Conservation (phyloP, 345 rosid species). For the Rhodamnia rubescens region DNA sequence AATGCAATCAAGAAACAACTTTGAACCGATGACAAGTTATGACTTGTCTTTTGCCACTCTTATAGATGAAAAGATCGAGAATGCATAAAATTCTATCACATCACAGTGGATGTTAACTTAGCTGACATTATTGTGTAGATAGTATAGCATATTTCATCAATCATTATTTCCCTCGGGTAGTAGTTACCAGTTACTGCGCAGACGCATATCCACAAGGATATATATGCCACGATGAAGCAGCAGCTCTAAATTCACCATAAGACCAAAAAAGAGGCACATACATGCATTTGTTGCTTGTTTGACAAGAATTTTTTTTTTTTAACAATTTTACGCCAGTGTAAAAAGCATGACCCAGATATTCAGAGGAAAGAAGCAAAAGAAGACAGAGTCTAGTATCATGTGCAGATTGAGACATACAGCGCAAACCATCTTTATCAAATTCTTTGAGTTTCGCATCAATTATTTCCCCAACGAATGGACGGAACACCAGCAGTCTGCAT, state of each 20-base stretch:
- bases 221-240: background rate
- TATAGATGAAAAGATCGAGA: background rate
- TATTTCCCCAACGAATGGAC: constrained; percentile 84
- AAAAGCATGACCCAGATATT: background rate
- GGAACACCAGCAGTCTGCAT: constrained; percentile 68
- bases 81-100: background rate
- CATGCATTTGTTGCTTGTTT: background rate
- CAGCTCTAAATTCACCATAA: background rate
- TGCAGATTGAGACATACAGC: constrained; percentile 38
- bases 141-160: background rate
- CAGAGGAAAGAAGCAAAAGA: background rate
- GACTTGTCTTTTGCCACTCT: background rate
- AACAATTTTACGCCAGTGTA: background rate
- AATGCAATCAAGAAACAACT: background rate
- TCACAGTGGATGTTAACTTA: background rate
- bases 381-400: background rate
- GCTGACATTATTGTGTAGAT: background rate
- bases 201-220: background rate
- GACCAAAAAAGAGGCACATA: background rate
- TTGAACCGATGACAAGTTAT: background rate
- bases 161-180: background rate
- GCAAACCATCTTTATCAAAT: constrained; percentile 58
- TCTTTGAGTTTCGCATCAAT: constrained; percentile 69
- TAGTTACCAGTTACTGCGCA: background rate
- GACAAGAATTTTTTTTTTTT: background rate